These are phyloP conservation scores for Cytospora chrysosperma DNA, from an alignment of 2,329 filamentous ascomycete species.

Conservation along the genomic window DNA sequence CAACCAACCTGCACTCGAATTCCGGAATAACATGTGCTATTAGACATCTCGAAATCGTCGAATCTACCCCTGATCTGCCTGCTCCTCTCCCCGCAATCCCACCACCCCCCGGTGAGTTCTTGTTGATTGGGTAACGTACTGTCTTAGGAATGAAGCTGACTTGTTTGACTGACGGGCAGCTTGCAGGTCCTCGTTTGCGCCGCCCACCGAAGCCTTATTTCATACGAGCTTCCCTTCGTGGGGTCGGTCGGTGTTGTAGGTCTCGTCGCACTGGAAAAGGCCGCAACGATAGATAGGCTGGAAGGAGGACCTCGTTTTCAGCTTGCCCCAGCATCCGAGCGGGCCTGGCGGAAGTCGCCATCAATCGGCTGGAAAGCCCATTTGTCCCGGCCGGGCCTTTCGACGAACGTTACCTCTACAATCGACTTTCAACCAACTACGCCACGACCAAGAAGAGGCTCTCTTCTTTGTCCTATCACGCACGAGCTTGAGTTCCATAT, in stretches of 20 bases:
- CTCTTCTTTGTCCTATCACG: neutral
- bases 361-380: slow-evolving; percentile 13
- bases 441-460: neutral
- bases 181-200: slow-evolving; percentile 9
- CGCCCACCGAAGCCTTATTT: neutral
- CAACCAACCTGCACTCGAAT: neutral
- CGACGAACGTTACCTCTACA: slow-evolving; percentile 3
- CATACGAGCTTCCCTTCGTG: neutral
- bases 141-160: neutral
- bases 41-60: neutral
- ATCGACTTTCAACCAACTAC: neutral
- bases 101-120: neutral
- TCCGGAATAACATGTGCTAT: slow-evolving; percentile 11
- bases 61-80: neutral
- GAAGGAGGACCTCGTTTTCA: neutral
- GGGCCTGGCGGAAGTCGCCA: slow-evolving; percentile 12
- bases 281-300: neutral
- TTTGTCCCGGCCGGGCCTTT: slow-evolving; percentile 13
- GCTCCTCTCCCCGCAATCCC: neutral
- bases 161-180: neutral
- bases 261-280: neutral
- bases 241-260: neutral
- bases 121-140: neutral
- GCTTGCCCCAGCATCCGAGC: neutral
- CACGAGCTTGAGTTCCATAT: neutral